Conservation (phyloP, 2,329 filamentous ascomycete genomes). For the Aspergillus neoniger region DNA sequence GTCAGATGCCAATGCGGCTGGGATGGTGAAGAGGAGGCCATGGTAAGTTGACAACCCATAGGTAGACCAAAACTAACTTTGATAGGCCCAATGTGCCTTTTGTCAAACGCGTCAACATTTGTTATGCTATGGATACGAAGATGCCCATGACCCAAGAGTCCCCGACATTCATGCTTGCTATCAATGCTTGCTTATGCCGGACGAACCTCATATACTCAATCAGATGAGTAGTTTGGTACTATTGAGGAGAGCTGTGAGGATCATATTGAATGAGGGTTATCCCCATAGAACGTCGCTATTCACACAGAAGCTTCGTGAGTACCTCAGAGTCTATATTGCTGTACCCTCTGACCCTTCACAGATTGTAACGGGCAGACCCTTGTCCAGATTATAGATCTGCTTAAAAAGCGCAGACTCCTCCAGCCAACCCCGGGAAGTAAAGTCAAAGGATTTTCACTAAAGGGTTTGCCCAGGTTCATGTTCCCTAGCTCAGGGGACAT, state of each 20-base stretch:
- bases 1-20: conserved; percentile 47
- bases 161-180: conserved; percentile 51
- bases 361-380: conserved; percentile 35
- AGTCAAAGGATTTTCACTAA: conserved; percentile 31
- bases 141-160: conserved; percentile 39
- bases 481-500: conserved; percentile 25
- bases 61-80: conserved; percentile 13
- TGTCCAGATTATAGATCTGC: conserved; percentile 31
- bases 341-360: conserved; percentile 20
- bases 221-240: conserved; percentile 33
- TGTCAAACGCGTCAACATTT: conserved; percentile 51
- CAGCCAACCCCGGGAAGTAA: conserved; percentile 34
- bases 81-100: conserved; percentile 47
- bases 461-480: conserved; percentile 32
- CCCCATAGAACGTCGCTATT: conserved; percentile 28
- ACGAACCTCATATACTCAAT: conserved; percentile 28
- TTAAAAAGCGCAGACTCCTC: conserved; percentile 31
- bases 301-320: conserved; percentile 35
- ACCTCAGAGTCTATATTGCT: background rate
- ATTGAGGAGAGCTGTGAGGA: conserved; percentile 29
- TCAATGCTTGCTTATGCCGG: conserved; percentile 42
- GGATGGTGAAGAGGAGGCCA: conserved; percentile 41
- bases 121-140: conserved; percentile 49
- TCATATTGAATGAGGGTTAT: conserved; percentile 34
- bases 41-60: conserved; percentile 37